Conservation (phyloP, 2,329 filamentous ascomycete species). For the Fusarium floridanum region DNA sequence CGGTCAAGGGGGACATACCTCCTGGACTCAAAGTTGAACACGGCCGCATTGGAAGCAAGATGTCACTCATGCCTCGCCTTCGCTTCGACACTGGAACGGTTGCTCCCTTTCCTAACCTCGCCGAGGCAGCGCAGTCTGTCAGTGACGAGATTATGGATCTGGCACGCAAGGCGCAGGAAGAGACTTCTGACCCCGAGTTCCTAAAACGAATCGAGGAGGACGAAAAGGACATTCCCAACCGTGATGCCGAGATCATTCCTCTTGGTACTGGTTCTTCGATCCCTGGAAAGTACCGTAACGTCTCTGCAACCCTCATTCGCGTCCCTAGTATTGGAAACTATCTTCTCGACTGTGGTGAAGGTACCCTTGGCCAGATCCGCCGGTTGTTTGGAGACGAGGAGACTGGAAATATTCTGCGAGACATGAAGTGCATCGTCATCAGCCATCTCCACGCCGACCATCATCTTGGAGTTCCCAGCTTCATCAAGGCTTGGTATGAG, state of each 20-base stretch:
- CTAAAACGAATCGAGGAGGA: conserved; percentile 62
- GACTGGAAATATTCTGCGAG: conserved; percentile 77
- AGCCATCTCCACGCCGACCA: conserved; percentile 97
- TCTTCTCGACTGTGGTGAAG: conserved; percentile 91
- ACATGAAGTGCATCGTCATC: conserved; percentile 89
- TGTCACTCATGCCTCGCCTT: conserved; percentile 62
- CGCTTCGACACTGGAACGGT: conserved; percentile 61
- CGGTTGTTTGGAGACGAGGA: conserved; percentile 77
- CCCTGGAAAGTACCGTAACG: conserved; percentile 95
- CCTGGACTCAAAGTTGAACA: conserved; percentile 50
- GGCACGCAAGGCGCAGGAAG: conserved; percentile 61
- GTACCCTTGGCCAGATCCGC: conserved; percentile 87
- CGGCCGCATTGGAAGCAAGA: conserved; percentile 59
- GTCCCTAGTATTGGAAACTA: conserved; percentile 90
- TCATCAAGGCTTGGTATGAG: conserved; percentile 87
- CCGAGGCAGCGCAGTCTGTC: conserved; percentile 59
- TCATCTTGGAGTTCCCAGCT: conserved; percentile 84
- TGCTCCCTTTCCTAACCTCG: conserved; percentile 60
- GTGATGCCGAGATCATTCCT: conserved; percentile 85
- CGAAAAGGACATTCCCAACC: conserved; percentile 76
- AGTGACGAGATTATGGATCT: conserved; percentile 62
- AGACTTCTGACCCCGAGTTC: conserved; percentile 60
- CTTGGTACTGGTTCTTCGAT: conserved; percentile 92
- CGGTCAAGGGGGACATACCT: conserved; percentile 40
- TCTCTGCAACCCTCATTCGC: conserved; percentile 87